A percentile compares a stretch with the other conserved stretches of the same genome.
Conservation (phyloP, 2,329 filamentous ascomycete genomes). For the Cladophialophora yegresii region DNA sequence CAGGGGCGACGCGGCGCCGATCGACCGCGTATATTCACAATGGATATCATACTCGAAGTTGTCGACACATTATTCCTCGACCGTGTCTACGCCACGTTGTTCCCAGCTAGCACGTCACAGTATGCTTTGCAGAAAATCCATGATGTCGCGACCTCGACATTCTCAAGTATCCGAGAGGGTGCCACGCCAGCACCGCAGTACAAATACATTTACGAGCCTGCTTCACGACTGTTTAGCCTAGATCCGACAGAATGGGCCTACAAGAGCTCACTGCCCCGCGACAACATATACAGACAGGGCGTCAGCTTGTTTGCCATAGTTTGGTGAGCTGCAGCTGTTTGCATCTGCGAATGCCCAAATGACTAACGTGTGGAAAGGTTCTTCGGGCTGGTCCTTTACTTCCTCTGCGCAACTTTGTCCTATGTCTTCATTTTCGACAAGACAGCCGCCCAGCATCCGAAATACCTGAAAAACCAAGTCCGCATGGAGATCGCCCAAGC, state of each 20-base stretch:
- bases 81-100: slow-evolving; percentile 69
- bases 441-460: slow-evolving; percentile 81
- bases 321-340: slow-evolving; percentile 61
- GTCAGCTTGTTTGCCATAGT: slow-evolving; percentile 79
- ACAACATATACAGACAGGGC: slow-evolving; percentile 74
- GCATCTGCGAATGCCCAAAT: background rate
- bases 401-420: slow-evolving; percentile 76
- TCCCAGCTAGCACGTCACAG: slow-evolving; percentile 62
- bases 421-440: slow-evolving; percentile 93
- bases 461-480: slow-evolving; percentile 93
- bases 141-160: slow-evolving; percentile 58
- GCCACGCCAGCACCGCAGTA: slow-evolving; percentile 54
- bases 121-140: slow-evolving; percentile 55
- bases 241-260: slow-evolving; percentile 75
- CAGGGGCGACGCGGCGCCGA: background rate
- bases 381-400: slow-evolving; percentile 83
- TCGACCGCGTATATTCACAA: slow-evolving; percentile 48
- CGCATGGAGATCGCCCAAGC: slow-evolving; percentile 81
- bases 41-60: slow-evolving; percentile 91
- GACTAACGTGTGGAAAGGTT: slow-evolving; percentile 59
- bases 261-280: slow-evolving; percentile 72
- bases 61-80: slow-evolving; percentile 82
- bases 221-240: slow-evolving; percentile 69
- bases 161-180: slow-evolving; percentile 50
- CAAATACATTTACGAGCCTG: slow-evolving; percentile 63